Conservation (phyloP, 2,329 filamentous ascomycete genomes). For the Diplodia seriata region DNA sequence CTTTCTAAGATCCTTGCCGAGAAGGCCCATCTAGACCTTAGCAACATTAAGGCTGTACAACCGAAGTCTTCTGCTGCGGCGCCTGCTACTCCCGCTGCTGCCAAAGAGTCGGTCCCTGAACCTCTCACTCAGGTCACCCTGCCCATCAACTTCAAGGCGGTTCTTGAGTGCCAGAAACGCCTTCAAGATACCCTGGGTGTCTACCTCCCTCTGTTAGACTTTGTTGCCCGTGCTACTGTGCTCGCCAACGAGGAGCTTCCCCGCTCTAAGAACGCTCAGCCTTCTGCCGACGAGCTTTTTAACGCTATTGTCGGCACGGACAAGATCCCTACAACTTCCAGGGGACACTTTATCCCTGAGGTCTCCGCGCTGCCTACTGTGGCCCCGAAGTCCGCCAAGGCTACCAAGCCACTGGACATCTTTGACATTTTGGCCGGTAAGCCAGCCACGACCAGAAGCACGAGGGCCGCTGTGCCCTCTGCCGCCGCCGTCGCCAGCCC, state of each 20-base stretch:
- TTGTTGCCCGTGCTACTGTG: constrained; percentile 83
- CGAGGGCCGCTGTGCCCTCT: constrained; percentile 42
- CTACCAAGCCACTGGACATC: constrained; percentile 70
- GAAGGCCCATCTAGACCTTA: constrained; percentile 85
- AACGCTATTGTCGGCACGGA: constrained; percentile 81
- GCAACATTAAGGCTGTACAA: constrained; percentile 80
- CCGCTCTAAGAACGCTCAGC: constrained; percentile 66
- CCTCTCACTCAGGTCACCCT: constrained; percentile 69
- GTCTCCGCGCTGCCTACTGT: constrained; percentile 57
- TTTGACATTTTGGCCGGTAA: constrained; percentile 73
- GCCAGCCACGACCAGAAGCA: constrained; percentile 49
- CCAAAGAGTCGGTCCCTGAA: constrained; percentile 54
- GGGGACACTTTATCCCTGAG: constrained; percentile 74
- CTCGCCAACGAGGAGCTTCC: constrained; percentile 89
- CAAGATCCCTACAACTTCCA: constrained; percentile 59
- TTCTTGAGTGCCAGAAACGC: constrained; percentile 80
- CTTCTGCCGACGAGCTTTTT: constrained; percentile 83
- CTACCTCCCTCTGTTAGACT: constrained; percentile 82
- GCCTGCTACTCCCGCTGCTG: constrained; percentile 45
- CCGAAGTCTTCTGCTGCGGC: constrained; percentile 49
- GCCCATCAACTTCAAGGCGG: constrained; percentile 78
- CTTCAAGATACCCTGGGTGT: constrained; percentile 79
- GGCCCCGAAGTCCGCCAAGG: constrained; percentile 43
- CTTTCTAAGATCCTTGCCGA: constrained; percentile 76
- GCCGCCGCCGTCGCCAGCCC: constrained; percentile 52